Evolutionary conservation across 1,139 yeast genomes (phyloP), one percentile per base, ranked within the genome.

Genomic region (Eremothecium gossypii): DNA sequence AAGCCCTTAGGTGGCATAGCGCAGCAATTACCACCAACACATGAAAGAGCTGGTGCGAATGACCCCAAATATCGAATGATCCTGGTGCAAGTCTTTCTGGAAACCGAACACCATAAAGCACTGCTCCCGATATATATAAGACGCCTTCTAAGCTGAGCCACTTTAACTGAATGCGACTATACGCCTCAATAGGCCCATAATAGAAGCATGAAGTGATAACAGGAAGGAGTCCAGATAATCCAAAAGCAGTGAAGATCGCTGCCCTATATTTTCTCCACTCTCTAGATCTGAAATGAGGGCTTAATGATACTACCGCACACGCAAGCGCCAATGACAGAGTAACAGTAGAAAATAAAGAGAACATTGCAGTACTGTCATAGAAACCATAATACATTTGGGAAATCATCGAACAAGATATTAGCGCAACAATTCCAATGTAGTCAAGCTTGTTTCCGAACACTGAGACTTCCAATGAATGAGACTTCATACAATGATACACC

Each of bases 1-100:
- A 65, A 0, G 82, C 94, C 42, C 56, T 67, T 64, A 83, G 77
- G 62, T 87, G 96, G 47, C 83, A 79, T 45, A 66, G 68, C 0
- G 95, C 94, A 3, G 95, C 96, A 7, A 79, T 52, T 0, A 87
- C 91, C 2, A 89, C 96, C 55, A 83, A 64, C 3, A 83, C 64
- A 60, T 87, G 96, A 60, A 87, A 87, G 17, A 87, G 74, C 59
- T 89, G 96, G 60, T 87, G 96, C 3, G 95, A 83, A 51, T 84
- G 83, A 1, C 95, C 95, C 65, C 77, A 71, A 10, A 77, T 58
- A 54, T 87, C 96, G 58, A 74, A 83, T 26, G 45, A 68, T 0
- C 84, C 78, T n/a, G 93, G 91, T 2, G 65, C 60, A 41, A 69
- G 67, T 40, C 84, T 66, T 57, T 89, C 96, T 0, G 96, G 96